Evolutionary conservation across 257 asterid genomes (phyloP), one percentile per base, ranked within the genome.

Genomic region (Mitragyna speciosa): DNA sequence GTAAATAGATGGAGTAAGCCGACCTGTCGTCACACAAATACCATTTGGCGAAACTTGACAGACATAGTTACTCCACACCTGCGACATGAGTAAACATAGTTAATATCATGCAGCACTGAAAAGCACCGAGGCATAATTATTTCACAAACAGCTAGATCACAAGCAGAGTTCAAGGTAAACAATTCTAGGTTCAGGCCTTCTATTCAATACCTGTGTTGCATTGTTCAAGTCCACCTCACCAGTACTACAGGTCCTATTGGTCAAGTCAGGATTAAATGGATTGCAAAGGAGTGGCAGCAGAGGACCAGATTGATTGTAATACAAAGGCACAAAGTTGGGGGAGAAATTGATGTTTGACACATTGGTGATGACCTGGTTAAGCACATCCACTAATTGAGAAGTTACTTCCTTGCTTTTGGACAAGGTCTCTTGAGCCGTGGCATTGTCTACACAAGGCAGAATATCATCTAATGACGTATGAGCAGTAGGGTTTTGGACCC

Each of bases 291-390:
- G 83, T 0, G 98, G 98, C 71, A 95, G 78, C 65, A 87, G 91
- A 0, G 98, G 99, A 41, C 99, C 99, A 10, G 98, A 95, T 70
- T 95, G 99, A 74, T 95, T 95, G 91, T 82, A 92, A 88, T 95
- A 95, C 26, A 92, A 65, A 2, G 89, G 90, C n/a, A 71, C 89
- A 28, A 92, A 86, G 87, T 81, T 84, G 12, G 99, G 95, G 33
- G 97, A 84, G 43, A 93, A 93, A 85, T 95, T 93, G 84, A 87
- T 89, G 88, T 95, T 95, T 7, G 99, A 92, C 83, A 92, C 91
- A 70, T 93, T 95, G 69, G 89, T 89, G 78, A 95, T 91, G 56
- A 95, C 94, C 17, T 89, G 84, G 81, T 95, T 95, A 66, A 92
- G 79, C 70, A 89, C 78, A 75, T 85, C 83, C 26, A 87, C 95